phyloP scores from a whole-genome alignment of 306 rosid species.

The Quercus suber region DNA sequence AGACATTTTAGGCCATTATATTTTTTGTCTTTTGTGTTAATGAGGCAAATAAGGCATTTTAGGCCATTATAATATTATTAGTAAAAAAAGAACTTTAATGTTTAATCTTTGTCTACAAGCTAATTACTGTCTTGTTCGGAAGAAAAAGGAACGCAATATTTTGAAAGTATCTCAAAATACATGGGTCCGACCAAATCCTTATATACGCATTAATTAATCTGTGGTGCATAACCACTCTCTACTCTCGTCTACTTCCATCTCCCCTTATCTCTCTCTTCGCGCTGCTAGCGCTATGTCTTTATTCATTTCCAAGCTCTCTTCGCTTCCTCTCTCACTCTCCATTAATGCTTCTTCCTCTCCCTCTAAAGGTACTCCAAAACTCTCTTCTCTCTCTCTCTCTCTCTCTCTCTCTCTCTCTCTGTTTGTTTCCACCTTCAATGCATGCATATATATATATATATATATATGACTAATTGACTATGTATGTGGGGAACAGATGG shows the following conservation, averaged over 20 bases:
- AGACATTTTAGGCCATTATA: too few species aligned
- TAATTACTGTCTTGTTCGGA: too few species aligned
- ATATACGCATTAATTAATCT: background rate
- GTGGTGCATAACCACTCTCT: background rate
- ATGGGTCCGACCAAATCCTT: background rate
- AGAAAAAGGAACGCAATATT: too few species aligned
- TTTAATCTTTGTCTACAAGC: too few species aligned
- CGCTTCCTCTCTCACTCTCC: conserved; percentile 42
- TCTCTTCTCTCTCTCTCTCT: background rate
- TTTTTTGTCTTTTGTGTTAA: too few species aligned
- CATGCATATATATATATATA: background rate
- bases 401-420: conserved; percentile 6
- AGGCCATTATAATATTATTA: too few species aligned
- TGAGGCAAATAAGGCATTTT: too few species aligned
- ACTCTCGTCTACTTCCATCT: background rate
- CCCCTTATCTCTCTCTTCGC: too few species aligned
- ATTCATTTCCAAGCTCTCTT: conserved; percentile 45
- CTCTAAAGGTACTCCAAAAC: conserved; percentile 40
- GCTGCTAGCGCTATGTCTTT: conserved; percentile 42
- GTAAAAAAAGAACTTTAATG: too few species aligned
- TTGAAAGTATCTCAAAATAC: too few species aligned
- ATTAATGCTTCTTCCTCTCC: conserved; percentile 49
- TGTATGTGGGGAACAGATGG: conserved; percentile 34
- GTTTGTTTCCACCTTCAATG: background rate
- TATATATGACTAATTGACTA: background rate